Percentiles rank a stretch among this genome's conserved stretches.
Evolutionary conservation across 345 rosid species (phyloP).

Genomic region (Noccaea caerulescens): DNA sequence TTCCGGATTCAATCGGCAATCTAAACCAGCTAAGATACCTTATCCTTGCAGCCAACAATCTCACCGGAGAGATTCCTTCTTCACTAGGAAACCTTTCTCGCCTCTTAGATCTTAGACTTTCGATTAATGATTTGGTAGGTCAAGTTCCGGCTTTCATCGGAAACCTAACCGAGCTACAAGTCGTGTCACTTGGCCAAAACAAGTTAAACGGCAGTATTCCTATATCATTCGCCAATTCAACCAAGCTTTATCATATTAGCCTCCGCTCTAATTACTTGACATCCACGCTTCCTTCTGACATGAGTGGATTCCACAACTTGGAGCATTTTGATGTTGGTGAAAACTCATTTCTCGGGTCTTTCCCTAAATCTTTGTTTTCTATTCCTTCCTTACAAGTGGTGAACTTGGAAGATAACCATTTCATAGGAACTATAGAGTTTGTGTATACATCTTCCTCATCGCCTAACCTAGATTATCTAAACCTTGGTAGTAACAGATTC

Average conservation of each 20-base stretch:
- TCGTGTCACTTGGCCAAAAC: neutral
- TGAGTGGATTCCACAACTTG: slow-evolving; percentile 6
- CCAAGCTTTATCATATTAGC: neutral
- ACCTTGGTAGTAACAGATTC: neutral
- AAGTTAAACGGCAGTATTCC: neutral
- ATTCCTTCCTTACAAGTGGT: neutral
- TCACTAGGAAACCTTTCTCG: slow-evolving; percentile 30
- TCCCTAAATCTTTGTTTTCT: neutral
- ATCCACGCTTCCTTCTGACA: slow-evolving; percentile 4
- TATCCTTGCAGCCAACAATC: neutral
- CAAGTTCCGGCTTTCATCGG: neutral
- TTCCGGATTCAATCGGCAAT: neutral
- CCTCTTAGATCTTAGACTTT: neutral
- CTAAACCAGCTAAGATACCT: slow-evolving; percentile 3
- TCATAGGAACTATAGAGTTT: slow-evolving; percentile 12
- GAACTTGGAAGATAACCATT: neutral
- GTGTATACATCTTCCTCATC: neutral
- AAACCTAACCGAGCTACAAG: neutral
- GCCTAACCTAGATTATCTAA: neutral
- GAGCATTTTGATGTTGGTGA: neutral
- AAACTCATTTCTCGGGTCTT: slow-evolving; percentile 4
- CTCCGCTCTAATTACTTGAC: neutral
- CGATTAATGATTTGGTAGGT: neutral
- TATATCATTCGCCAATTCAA: neutral
- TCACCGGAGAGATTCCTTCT: slow-evolving; percentile 27